Conservation (phyloP, 768 basidiomycete species). For the Calocybe cyanea region DNA sequence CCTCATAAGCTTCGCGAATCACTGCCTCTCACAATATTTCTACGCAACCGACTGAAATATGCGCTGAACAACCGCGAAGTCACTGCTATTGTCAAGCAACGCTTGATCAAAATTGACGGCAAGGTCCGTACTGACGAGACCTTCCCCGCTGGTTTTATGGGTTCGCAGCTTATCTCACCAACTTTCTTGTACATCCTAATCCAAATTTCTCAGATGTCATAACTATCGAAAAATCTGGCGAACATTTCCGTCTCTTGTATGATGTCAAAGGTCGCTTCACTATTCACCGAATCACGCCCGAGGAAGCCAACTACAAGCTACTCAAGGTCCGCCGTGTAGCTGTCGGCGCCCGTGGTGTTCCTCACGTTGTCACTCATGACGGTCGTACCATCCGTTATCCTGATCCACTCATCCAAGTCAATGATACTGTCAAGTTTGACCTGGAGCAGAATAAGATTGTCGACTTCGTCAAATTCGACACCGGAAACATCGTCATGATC, state of each 20-base stretch:
- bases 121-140: constrained; percentile 98
- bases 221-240: constrained; percentile 96
- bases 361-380: constrained; percentile 97
- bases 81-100: constrained; percentile 90
- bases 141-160: constrained; percentile 97
- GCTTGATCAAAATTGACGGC: constrained; percentile 96
- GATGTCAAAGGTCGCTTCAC: constrained; percentile 99
- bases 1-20: constrained; percentile 99
- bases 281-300: constrained; percentile 97
- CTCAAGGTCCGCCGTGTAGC: constrained; percentile 91
- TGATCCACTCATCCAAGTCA: constrained; percentile 90
- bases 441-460: constrained; percentile 91
- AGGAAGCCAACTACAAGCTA: constrained; percentile 97
- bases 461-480: constrained; percentile 94
- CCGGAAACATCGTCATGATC: constrained; percentile 95
- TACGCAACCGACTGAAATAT: constrained; percentile 99
- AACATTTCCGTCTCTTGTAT: constrained; percentile 99
- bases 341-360: constrained; percentile 90
- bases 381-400: constrained; percentile 99
- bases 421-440: constrained; percentile 98
- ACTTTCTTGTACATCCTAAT: background rate
- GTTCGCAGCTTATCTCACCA: constrained; percentile 42
- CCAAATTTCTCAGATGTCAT: constrained; percentile 68
- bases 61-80: constrained; percentile 97
- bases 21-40: constrained; percentile 94